Base-by-base conservation (phyloP, 495 filamentous ascomycete species). In the Baudoinia panamericana region DNA sequence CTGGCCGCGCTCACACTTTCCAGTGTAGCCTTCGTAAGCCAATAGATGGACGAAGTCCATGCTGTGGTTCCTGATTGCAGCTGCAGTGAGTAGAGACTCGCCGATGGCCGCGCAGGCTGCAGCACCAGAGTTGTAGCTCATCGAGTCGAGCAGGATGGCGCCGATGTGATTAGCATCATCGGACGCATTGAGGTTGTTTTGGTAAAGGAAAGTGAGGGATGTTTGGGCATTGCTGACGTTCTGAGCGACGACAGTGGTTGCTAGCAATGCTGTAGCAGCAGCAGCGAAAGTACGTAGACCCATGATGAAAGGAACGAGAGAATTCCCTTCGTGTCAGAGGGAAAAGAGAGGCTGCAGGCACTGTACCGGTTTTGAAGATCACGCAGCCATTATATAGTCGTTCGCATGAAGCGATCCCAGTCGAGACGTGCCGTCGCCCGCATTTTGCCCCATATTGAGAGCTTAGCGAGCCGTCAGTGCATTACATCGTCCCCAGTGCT, bases 161-260 rank as follows among this genome's bases (percentile, higher is more conserved):
- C 64, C 59, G 17, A 61, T 52, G 50, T 69, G 65, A 40, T 65
- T 67, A 7, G 41, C 55, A 46, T 64, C 59, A 43, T 69, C 65
- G 7, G 59, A 58, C n/a, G 50, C 44, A 42, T 69, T 69, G 12
- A 69, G 48, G 39, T 67, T 67, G 51, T 69, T 69, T 43, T 69
- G 65, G 30, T 64, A 67, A 5, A 67, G 39, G 3, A 67, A 46
- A 5, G 63, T 65, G 26, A 67, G 45, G 12, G 65, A 69, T 0
- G 57, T 59, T 24, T 54, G 43, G 10, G 55, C 46, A 43, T 66
- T 68, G 30, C 38, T 51, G 18, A 51, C 25, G 16, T 19, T 51
- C 41, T 19, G 26, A 15, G 41, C 25, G 5, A 25, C 11, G 8
- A 17, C 32, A 20, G 5, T 26, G 28, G 5, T 29, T 23, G 32